Conservation (phyloP, 768 basidiomycete species). For the Tulasnella sp. region DNA sequence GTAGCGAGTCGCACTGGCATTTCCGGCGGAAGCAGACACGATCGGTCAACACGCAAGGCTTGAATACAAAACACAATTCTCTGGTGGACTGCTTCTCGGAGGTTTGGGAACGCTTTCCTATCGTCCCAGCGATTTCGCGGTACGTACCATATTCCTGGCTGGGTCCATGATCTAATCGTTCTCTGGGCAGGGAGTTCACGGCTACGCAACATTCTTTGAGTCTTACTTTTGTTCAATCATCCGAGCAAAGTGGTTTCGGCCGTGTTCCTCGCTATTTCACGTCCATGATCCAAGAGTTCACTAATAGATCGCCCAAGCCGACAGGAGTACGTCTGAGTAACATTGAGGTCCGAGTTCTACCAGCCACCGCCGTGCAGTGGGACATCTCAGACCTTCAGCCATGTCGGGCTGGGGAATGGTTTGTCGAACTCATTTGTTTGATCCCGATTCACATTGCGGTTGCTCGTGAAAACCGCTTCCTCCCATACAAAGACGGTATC, state of each 20-base stretch:
- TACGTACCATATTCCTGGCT: not conserved
- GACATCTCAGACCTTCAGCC: constrained; percentile 13
- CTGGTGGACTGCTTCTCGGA: not conserved
- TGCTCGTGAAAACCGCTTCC: constrained; percentile 45
- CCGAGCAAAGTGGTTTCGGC: constrained; percentile 25
- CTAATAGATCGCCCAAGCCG: not conserved
- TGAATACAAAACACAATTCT: not conserved
- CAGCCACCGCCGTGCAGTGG: constrained; percentile 19
- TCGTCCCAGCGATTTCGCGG: not conserved
- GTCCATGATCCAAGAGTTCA: not conserved
- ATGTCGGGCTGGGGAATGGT: constrained; percentile 47
- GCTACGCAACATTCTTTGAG: constrained; percentile 16
- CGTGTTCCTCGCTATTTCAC: not conserved
- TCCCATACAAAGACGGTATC: constrained; percentile 49
- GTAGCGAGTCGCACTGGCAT: constrained; percentile 41
- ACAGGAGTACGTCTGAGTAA: not conserved
- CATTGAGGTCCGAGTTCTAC: not conserved
- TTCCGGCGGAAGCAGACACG: constrained; percentile 34
- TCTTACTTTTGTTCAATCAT: constrained; percentile 14
- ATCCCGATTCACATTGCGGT: constrained; percentile 56
- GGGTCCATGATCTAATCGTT: not conserved
- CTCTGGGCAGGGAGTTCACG: constrained; percentile 22
- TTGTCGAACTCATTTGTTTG: constrained; percentile 46
- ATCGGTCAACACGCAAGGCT: too few relatives aligned
- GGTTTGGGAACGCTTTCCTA: constrained; percentile 6